phyloP scores from a whole-genome alignment of 176 grass and related monocot genomes.

The Bolboschoenus planiculmis region DNA sequence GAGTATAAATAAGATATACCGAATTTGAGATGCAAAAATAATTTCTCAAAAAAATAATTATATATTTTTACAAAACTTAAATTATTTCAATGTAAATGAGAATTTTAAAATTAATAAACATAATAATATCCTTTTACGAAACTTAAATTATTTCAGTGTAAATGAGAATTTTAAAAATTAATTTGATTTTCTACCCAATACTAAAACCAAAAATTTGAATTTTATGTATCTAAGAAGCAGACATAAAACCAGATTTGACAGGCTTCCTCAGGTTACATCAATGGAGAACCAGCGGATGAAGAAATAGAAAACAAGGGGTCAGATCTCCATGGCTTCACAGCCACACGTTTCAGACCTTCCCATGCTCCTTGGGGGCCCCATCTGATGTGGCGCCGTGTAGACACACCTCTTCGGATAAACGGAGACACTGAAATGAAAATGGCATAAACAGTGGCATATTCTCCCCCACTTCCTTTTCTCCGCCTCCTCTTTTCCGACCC shows the following conservation, averaged over 20 bases:
- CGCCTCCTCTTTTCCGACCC: slow-evolving; percentile 1
- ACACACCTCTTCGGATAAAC: not conserved
- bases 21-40: too few relatives aligned
- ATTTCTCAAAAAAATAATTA: too few relatives aligned
- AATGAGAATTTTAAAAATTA: too few relatives aligned
- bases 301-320: not conserved
- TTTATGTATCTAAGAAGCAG: too few relatives aligned
- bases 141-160: too few relatives aligned
- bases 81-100: too few relatives aligned
- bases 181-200: too few relatives aligned
- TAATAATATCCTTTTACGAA: too few relatives aligned
- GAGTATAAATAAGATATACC: too few relatives aligned
- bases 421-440: not conserved
- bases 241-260: not conserved
- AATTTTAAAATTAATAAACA: too few relatives aligned
- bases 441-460: not conserved
- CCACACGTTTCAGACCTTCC: not conserved
- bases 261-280: not conserved
- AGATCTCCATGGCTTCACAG: not conserved
- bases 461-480: not conserved
- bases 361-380: not conserved
- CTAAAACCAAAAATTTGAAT: too few relatives aligned
- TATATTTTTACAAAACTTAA: too few relatives aligned
- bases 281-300: not conserved
- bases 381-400: slow-evolving; percentile 6